Percentiles rank a stretch among this genome's conserved stretches.
Conservation (phyloP, 805 yeast genomes). For the Priceomyces castillae region DNA sequence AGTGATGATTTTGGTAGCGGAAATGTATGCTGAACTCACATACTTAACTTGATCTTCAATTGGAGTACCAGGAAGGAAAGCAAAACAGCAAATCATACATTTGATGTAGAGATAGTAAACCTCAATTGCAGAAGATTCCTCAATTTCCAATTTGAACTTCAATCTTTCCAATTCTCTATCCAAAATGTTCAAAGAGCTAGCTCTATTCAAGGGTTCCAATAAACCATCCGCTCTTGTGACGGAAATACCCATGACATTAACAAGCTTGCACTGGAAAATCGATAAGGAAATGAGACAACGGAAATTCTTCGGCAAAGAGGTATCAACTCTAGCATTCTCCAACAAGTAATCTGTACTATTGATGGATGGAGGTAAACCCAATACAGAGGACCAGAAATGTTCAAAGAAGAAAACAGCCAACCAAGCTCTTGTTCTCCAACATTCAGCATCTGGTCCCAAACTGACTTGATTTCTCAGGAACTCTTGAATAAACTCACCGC, state of each 20-base stretch:
- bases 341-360: constrained; percentile 75
- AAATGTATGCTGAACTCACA: constrained; percentile 74
- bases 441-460: constrained; percentile 80
- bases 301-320: constrained; percentile 62
- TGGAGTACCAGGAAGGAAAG: constrained; percentile 88
- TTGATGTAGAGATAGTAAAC: constrained; percentile 76
- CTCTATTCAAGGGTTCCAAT: constrained; percentile 77
- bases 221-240: constrained; percentile 86
- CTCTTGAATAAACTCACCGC: constrained; percentile 85
- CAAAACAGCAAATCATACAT: constrained; percentile 81
- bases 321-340: constrained; percentile 73
- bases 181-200: constrained; percentile 72
- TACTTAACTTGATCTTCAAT: constrained; percentile 82
- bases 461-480: constrained; percentile 87
- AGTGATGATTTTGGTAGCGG: constrained; percentile 81
- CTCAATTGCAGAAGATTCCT: constrained; percentile 64
- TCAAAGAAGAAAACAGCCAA: constrained; percentile 82
- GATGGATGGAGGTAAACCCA: constrained; percentile 85
- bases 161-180: constrained; percentile 76
- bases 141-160: constrained; percentile 62
- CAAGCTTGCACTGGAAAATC: constrained; percentile 79
- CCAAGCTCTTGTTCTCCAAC: constrained; percentile 95
- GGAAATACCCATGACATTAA: constrained; percentile 82
- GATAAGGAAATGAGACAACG: constrained; percentile 70
- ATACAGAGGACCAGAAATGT: constrained; percentile 83